Base-by-base conservation (phyloP, 441 rosid species). In the Rhodomyrtus psidioides region DNA sequence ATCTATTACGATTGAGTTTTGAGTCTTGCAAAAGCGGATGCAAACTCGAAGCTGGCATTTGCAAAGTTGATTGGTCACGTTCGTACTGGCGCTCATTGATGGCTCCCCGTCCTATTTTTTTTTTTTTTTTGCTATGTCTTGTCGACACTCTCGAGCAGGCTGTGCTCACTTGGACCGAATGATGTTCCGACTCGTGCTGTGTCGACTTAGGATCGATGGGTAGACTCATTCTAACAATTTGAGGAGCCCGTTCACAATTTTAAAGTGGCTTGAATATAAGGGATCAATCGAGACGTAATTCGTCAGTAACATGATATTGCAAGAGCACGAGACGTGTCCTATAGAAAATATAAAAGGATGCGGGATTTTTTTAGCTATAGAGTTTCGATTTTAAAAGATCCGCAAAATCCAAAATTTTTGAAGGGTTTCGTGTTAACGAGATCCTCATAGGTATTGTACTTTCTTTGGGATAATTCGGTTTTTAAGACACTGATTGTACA, bases 21-120 rank as follows among this genome's bases (percentile, higher is more conserved):
- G 46, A 34, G 19, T 65, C 14, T 24, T 2, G 46, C 10, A 23
- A 30, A 30, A 62, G 26, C 1, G 7, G 7, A 19, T 19, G 14
- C 76, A 19, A 65, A 34, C 4, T 65, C 2, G n/a, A 10, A 19
- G 49, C 19, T 4, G 79, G 26, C 76, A 30, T 30, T 62, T 62
- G 44, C 75, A 62, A 62, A 62, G 12, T 2, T 2, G 24, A 30
- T 21, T 9, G 0, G 24, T 34, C 46, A 28, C 0, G 2, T 30
- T 30, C 5, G 19, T 17, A 6, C 23, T 26, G 4, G 4, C 4
- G 74, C 26, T 30, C 0, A 8, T 4, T 0, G 4, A 62, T 17
- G 76, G 10, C 76, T n/a, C n/a, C n/a, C 76, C 14, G 17, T 17
- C 24, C 75, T 17, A 4, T 65, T 26, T 7, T 30, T 28, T 6